Percentiles rank a stretch among this genome's conserved stretches.
phyloP scores from a whole-genome alignment of 169 alveolate species.

The Eimeria praecox region DNA sequence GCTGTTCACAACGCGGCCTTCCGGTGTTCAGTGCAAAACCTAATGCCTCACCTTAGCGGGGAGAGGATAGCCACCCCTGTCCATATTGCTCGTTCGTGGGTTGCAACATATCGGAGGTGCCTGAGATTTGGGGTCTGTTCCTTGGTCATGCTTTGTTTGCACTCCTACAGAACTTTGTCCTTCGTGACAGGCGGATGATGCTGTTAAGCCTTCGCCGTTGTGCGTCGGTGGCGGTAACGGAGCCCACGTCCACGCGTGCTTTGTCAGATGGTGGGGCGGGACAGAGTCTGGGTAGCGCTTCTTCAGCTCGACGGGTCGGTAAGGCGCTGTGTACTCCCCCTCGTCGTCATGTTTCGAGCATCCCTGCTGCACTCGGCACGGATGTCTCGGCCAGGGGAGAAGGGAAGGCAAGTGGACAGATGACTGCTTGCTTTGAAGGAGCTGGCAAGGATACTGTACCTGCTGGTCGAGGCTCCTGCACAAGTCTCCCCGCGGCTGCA shows the following conservation, averaged over 20 bases:
- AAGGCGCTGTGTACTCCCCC: not conserved
- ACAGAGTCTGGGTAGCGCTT: not conserved
- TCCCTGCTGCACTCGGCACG: not conserved
- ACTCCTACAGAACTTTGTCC: slow-evolving; percentile 55
- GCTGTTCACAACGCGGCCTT: not conserved
- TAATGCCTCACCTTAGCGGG: not conserved
- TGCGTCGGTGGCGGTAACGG: slow-evolving; percentile 70
- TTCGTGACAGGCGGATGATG: slow-evolving; percentile 59
- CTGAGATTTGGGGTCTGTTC: not conserved
- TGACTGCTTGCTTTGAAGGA: not conserved
- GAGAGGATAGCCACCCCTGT: not conserved
- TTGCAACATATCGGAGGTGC: not conserved
- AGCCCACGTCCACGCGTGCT: not conserved
- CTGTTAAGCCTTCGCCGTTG: slow-evolving; percentile 67
- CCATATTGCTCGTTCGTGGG: not conserved
- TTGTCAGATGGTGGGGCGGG: not conserved
- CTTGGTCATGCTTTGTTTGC: not conserved
- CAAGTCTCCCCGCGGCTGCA: not conserved
- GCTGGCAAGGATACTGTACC: not conserved
- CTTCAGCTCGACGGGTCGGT: not conserved
- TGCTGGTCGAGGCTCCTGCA: not conserved
- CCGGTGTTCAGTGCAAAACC: not conserved
- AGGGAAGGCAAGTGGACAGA: not conserved
- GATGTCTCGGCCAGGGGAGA: not conserved
- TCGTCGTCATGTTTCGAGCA: not conserved